These are phyloP conservation scores for Ogataea saltuana DNA, from an alignment of 805 yeast genomes.

Conservation along the genomic window DNA sequence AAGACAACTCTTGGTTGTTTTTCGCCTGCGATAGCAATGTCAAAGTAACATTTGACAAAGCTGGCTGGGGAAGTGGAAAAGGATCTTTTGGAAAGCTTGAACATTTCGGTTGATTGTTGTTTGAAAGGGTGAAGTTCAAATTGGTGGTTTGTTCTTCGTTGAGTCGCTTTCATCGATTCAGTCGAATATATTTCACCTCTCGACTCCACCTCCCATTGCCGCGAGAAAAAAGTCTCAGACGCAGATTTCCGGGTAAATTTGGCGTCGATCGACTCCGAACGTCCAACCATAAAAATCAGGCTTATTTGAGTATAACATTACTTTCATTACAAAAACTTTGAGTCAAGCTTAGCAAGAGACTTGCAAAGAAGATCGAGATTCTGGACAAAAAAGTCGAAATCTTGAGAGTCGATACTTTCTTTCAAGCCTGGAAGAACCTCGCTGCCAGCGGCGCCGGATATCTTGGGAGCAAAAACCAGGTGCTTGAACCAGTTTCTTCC, in stretches of 20 bases:
- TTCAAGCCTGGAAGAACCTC: slow-evolving; percentile 59
- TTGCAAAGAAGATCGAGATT: slow-evolving; percentile 17
- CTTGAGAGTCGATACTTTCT: slow-evolving; percentile 52
- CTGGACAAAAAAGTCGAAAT: slow-evolving; percentile 38
- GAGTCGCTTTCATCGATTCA: too few species aligned
- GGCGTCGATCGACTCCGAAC: slow-evolving; percentile 5
- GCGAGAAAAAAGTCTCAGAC: not conserved
- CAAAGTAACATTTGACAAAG: slow-evolving; percentile 56
- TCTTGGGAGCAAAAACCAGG: slow-evolving; percentile 60
- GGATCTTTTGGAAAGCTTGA: slow-evolving; percentile 40
- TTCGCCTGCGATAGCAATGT: slow-evolving; percentile 55
- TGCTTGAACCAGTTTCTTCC: slow-evolving; percentile 64
- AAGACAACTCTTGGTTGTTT: slow-evolving; percentile 63
- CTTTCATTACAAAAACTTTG: slow-evolving; percentile 11
- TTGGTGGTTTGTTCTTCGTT: not conserved
- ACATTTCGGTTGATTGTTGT: slow-evolving; percentile 18
- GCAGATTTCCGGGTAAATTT: slow-evolving; percentile 1
- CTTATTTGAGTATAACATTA: not conserved
- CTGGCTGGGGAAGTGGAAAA: slow-evolving; percentile 50
- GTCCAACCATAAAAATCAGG: not conserved
- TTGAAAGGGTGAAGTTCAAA: not conserved
- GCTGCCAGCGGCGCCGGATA: slow-evolving; percentile 49
- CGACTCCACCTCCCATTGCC: too few species aligned
- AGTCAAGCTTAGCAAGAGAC: slow-evolving; percentile 14
- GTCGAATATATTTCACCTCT: too few species aligned